Conservation (phyloP, 306 rosid genomes). For the barrel medic (Medicago truncatula) region DNA sequence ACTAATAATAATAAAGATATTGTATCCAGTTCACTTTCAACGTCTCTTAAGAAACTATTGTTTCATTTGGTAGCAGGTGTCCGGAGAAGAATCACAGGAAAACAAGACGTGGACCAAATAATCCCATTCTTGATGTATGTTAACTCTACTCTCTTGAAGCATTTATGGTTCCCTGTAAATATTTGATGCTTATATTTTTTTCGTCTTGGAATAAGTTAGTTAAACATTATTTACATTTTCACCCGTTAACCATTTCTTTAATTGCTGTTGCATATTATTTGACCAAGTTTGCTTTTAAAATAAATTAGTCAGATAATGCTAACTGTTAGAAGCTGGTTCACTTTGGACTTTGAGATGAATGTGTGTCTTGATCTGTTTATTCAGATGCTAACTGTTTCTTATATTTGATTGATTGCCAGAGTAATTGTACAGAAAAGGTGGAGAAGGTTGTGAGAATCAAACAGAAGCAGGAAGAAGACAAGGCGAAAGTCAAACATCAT, state of each 20-base stretch:
- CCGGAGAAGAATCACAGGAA: no score
- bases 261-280: neutral
- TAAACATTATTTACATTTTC: neutral
- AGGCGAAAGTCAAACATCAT: constrained; percentile 65
- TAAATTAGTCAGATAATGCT: neutral
- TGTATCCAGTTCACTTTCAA: no score
- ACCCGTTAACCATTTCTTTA: constrained; percentile 10
- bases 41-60: no score
- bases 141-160: no score
- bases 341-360: neutral
- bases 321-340: constrained; percentile 32
- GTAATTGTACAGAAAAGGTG: constrained; percentile 56
- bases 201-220: neutral
- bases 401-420: constrained; percentile 49
- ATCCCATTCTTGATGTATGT: no score
- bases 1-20: no score
- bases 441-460: constrained; percentile 70
- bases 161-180: neutral
- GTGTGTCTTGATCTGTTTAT: constrained; percentile 16
- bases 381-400: constrained; percentile 31
- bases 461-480: constrained; percentile 85
- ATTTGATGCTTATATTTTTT: no score
- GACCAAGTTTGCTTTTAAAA: constrained; percentile 32
- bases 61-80: no score
- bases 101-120: no score